Evolutionary conservation across 2,329 filamentous ascomycete species (phyloP), one percentile per base, ranked within the genome.

Genomic region (Akanthomyces dipterigenus): DNA sequence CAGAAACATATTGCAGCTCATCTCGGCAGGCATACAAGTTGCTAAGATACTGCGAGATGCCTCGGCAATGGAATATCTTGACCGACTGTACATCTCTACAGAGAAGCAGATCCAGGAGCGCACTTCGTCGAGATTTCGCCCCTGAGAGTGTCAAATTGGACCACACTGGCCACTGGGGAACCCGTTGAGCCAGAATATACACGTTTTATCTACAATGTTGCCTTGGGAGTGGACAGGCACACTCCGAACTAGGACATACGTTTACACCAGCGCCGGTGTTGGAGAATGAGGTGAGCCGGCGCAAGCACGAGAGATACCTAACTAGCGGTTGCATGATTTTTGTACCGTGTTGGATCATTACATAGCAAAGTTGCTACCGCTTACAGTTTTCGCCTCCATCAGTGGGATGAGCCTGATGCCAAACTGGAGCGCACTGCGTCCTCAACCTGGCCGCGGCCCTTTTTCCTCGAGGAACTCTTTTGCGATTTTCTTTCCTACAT

Each of bases 11-110:
- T 80, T 96, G 63, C 91, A 96, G 77, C 82, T 95, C 65, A 91
- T 96, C 70, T 93, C 89, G 65, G 91, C 91, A 45, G 91, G 91
- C 43, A 89, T 91, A 58, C 91, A 96, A 75, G 91, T 96, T 63
- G 89, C 90, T 63, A 93, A 91, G 75, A 92, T 96, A 65, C 78
- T 96, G 64, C 92, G 91, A 77, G 91, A 96, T 76, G 88, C 89
- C 49, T 82, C 83, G 65, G 90, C 91, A 62, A 93, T 95, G 90
- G 85, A 90, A 67, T 90, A 88, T 71, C 80, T 95, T 70, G 89
- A 93, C 77, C 81, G 82, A 72, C 80, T 96, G 75, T 96, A 96
- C 81, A 83, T 90, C 78, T 84, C 87, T 68, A 95, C 90, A 56
- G 91, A 95, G 77, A 83, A 84, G 72, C 81, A 88, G 74, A 93